Base-by-base conservation (phyloP, 1,284 basidiomycete species). In the Boletellus deceptivus region DNA sequence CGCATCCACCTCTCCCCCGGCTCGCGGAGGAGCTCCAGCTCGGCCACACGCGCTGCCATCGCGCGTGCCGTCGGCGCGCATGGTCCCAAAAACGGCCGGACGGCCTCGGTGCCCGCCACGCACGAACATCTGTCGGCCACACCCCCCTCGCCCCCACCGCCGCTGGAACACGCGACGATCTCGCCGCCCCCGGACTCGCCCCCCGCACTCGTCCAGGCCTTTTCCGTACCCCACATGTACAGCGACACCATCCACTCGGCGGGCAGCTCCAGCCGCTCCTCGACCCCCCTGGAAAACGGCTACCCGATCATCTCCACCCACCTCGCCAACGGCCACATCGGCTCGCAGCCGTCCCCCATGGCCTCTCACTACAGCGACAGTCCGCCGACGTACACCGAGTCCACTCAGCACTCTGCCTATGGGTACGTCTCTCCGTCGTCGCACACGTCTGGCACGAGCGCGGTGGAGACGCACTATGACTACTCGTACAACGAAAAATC, bases 1-100 rank as follows among this genome's bases (percentile, higher is more conserved):
- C 80, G 84, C 20, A 86, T 87, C 52, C 84, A 87, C 63, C 72
- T 87, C 7, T 86, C 84, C 1, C 84, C 85, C 0, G 84, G 85
- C 41, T 87, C 85, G 0, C 75, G 85, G 22, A 70, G 84, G 47
- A 80, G 75, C 59, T 82, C 84, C 0, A 69, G 63, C 54, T 69
- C 74, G 10, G 70, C 70, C 13, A 78, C 80, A 4, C 75, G 81
- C 27, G 76, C 78, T 16, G 75, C 79, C 10, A 74, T 75, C 34
- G 69, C 72, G 27, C 75, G 76, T 52, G 74, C 72, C 33, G 69
- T 73, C 64, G 70, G 67, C 41, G 63, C 51, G 11, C 49, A 46
- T 31, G 61, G 59, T 3, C 46, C 55, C 49, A 67, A 66, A 61
- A 56, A 43, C 7, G 52, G 58, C 59, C 61, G 59, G 22, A 38